Evolutionary conservation across 2,329 filamentous ascomycete species (phyloP), one percentile per base, ranked within the genome.

Genomic region (Sphaerulina populicola): DNA sequence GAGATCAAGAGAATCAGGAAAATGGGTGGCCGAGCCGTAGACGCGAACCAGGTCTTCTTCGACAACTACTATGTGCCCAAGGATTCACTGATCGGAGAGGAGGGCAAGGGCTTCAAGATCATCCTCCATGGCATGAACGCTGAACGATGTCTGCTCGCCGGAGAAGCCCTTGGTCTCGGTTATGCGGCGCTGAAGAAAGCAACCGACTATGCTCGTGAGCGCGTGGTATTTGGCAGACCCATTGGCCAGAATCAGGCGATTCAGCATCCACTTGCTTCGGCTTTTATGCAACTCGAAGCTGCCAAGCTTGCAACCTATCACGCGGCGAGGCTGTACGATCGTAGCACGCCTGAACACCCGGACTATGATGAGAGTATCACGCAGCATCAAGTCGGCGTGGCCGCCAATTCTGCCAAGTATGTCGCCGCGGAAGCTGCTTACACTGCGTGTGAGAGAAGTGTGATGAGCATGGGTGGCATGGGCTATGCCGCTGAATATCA

Each of bases 11-110:
- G 72, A 62, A 94, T 94, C 60, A 82, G 79, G 68, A 94, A 94
- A 67, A 93, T 94, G 86, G 88, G 88, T 7, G 85, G 86, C 0
- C 74, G 86, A 10, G 86, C 86, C 0, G 81, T 94, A 1, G 87
- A 93, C 61, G 86, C 87, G 0, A 94, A 94, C 59, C 86, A 93
- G 64, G 83, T 94, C 1, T 94, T 94, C 68, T 93, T 94, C 64
- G 86, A 93, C 66, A 79, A 83, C 58, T 94, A 90, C 66, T 66
- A 69, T 3, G 79, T 93, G 11, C 79, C 83, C 0, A 75, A 75
- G 0, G 73, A 80, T 37, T 74, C 80, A 0, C 71, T 91, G 0
- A 79, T 94, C 38, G 88, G 88, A 0, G 64, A 78, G 30, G 85
- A 93, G 65, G 81, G 82, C 4, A 76, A 86, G 51, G 88, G 88